These are phyloP conservation scores for Trichodelitschia bisporula DNA, from an alignment of 495 filamentous ascomycete genomes.

Conservation along the genomic window DNA sequence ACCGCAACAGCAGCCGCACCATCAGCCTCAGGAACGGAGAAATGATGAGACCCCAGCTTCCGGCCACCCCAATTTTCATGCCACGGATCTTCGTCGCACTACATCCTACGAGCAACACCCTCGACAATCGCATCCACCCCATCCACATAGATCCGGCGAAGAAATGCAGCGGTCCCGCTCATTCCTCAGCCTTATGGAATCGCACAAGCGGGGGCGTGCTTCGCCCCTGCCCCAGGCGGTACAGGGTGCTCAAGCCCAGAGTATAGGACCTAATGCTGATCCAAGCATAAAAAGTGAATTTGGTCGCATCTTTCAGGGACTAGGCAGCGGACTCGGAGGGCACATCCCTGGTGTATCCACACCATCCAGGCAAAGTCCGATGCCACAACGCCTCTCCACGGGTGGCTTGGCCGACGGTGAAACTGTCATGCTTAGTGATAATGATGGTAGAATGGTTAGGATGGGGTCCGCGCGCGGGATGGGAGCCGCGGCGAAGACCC, in stretches of 20 bases:
- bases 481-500: too few species aligned
- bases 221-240: slow-evolving; percentile 82
- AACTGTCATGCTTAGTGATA: too few species aligned
- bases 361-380: slow-evolving; percentile 29
- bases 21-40: background rate
- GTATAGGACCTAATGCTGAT: slow-evolving; percentile 48
- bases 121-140: slow-evolving; percentile 6
- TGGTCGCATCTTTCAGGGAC: slow-evolving; percentile 72
- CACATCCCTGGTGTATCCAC: slow-evolving; percentile 26
- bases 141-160: slow-evolving; percentile 8
- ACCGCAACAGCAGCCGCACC: background rate
- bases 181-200: slow-evolving; percentile 26
- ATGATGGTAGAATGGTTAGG: too few species aligned
- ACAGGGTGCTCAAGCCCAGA: slow-evolving; percentile 65
- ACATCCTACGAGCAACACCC: slow-evolving; percentile 1
- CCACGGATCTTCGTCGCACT: too few species aligned
- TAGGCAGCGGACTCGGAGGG: slow-evolving; percentile 55
- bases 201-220: slow-evolving; percentile 37
- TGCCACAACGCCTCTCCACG: too few species aligned
- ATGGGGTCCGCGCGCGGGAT: too few species aligned
- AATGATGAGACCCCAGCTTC: too few species aligned
- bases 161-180: slow-evolving; percentile 9
- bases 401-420: too few species aligned
- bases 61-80: too few species aligned
- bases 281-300: slow-evolving; percentile 79